A percentile compares a stretch with the other conserved stretches of the same genome.
Evolutionary conservation across 2,329 filamentous ascomycete species (phyloP).

Genomic region (Coniochaeta prunicola): DNA sequence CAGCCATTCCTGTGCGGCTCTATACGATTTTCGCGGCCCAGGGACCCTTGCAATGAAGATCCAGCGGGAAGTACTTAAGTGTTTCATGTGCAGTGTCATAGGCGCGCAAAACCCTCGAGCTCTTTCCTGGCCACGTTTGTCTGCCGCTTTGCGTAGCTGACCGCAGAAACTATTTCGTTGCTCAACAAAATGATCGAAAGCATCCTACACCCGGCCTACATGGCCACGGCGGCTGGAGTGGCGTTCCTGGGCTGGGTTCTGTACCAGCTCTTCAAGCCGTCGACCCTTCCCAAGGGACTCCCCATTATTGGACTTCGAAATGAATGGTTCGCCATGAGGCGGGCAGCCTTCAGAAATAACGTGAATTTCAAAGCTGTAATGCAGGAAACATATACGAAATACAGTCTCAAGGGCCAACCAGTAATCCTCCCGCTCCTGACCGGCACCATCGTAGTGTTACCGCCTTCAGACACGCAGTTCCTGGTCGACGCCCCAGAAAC

Average conservation of each 20-base stretch:
- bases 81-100: neutral
- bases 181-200: neutral
- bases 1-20: neutral
- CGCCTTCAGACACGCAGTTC: constrained; percentile 15
- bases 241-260: neutral
- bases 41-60: neutral
- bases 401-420: constrained; percentile 1
- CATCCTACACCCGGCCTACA: neutral
- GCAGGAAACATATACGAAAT: neutral
- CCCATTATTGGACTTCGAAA: neutral
- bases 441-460: constrained; percentile 14
- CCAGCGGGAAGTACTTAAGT: neutral
- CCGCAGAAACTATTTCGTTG: neutral
- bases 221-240: neutral
- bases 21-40: neutral
- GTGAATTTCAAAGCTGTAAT: neutral
- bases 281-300: neutral
- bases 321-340: neutral
- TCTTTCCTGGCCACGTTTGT: neutral
- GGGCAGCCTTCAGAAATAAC: neutral
- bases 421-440: constrained; percentile 16
- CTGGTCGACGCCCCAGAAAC: constrained; percentile 17
- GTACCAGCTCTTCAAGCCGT: neutral
- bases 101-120: neutral
- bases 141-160: neutral